Evolutionary conservation across 2,329 filamentous ascomycete species (phyloP).

Genomic region (Aspergillus alliaceus): DNA sequence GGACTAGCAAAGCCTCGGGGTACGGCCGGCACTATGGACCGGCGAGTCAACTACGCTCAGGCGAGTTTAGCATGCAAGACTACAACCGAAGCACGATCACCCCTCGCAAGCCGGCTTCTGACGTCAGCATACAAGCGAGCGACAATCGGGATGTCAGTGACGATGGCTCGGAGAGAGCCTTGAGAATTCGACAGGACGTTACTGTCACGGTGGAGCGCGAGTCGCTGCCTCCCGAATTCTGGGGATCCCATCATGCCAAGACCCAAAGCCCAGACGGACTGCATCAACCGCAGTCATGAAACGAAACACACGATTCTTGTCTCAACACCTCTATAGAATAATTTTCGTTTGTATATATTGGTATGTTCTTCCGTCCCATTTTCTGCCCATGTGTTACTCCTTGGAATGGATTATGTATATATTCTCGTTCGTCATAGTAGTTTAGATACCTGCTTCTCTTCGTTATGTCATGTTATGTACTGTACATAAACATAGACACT

Average conservation of each 20-base stretch:
- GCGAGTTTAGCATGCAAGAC: constrained; percentile 32
- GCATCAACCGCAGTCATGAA: constrained; percentile 8
- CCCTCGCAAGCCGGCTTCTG: constrained; percentile 29
- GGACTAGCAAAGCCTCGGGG: constrained; percentile 30
- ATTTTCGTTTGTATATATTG: background rate
- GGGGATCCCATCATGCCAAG: constrained; percentile 1
- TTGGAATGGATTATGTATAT: background rate
- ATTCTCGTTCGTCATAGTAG: background rate
- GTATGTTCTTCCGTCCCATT: background rate
- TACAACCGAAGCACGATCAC: constrained; percentile 28
- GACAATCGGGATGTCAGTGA: constrained; percentile 35
- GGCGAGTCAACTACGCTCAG: constrained; percentile 26
- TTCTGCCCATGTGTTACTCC: background rate
- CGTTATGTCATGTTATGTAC: background rate
- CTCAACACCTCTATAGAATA: background rate
- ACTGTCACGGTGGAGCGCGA: constrained; percentile 31
- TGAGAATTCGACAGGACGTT: constrained; percentile 41
- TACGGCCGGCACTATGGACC: constrained; percentile 27
- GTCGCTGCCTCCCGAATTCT: constrained; percentile 13
- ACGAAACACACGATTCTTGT: constrained; percentile 1
- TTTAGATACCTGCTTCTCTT: background rate
- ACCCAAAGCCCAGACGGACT: background rate
- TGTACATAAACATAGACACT: background rate
- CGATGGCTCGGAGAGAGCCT: constrained; percentile 36
- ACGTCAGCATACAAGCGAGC: constrained; percentile 26